Evolutionary conservation across 2,329 filamentous ascomycete genomes (phyloP).

Genomic region (Fusarium zealandicum): DNA sequence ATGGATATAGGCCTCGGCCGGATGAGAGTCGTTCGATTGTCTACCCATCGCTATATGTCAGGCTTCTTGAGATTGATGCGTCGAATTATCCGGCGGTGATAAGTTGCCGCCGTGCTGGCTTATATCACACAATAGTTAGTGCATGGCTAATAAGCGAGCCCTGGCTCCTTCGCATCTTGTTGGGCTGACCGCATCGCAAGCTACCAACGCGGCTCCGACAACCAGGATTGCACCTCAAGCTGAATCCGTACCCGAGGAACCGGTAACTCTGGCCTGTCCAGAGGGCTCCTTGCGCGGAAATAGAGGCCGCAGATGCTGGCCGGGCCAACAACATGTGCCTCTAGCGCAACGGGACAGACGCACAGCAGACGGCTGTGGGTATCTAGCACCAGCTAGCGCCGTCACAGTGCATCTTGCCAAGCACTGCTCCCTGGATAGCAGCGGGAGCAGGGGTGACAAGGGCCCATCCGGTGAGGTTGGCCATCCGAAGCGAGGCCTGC

Average conservation of each 20-base stretch:
- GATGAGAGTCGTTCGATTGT: constrained; percentile 36
- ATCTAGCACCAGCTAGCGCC: constrained; percentile 35
- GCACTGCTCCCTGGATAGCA: background rate
- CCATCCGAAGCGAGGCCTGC: constrained; percentile 5
- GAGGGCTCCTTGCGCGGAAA: background rate
- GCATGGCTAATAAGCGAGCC: background rate
- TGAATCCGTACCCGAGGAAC: background rate
- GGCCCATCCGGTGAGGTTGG: constrained; percentile 13
- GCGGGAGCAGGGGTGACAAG: constrained; percentile 7
- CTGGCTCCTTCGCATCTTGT: background rate
- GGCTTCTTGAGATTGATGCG: constrained; percentile 5
- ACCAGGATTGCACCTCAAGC: background rate
- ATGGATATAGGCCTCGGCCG: constrained; percentile 4
- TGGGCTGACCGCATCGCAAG: background rate
- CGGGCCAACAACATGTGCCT: constrained; percentile 7
- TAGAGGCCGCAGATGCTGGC: background rate
- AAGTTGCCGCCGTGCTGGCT: constrained; percentile 9
- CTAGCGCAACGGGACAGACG: constrained; percentile 5
- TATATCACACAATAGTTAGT: constrained; percentile 2
- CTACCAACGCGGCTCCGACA: background rate
- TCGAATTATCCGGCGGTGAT: constrained; percentile 12
- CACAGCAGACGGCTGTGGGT: background rate
- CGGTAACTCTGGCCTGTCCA: background rate
- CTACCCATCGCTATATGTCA: constrained; percentile 7
- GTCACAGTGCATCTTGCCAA: constrained; percentile 39